Evolutionary conservation across 805 yeast genomes (phyloP), one percentile per base, ranked within the genome.

Genomic region (Sungouiella thailandica): DNA sequence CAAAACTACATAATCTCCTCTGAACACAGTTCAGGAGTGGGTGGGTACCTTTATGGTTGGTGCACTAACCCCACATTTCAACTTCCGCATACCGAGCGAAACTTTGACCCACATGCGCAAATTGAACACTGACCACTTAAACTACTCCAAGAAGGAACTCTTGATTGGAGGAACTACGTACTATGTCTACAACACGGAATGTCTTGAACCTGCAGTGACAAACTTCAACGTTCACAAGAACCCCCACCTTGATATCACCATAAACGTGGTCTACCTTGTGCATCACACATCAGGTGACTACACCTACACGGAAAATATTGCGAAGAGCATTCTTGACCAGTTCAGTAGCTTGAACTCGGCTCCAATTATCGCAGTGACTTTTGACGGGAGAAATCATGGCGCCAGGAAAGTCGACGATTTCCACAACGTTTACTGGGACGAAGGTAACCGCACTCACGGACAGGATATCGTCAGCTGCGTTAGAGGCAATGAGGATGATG

Each of bases 351-450:
- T 28, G 5, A 29, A 35, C 7, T 35, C 41, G 5, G 46, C 44
- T 1, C 70, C 70, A 10, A 43, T 72, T 34, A 60, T 77, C 23
- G 69, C 70, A 28, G 72, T 73, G 8, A 60, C 74, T 0, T 72
- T 72, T 41, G 83, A 78, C 45, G 48, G 58, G 39, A 62, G 79
- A 22, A 77, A 78, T 50, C 83, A 78, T 46, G 83, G 84, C 3
- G 56, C 55, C 15, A 57, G 83, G 23, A 32, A 45, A 7, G 51
- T 71, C 4, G 60, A 64, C 28, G 47, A 39, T 4, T 19, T 20
- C 11, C 50, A 54, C 23, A 76, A 74, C 50, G 32, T 45, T 3
- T 56, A 58, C 15, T 77, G 83, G 83, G 41, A 37, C 1, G 47
- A 47, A 3, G 77, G 77, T 3, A 76, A 76, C 47, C 41, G 40